Percentiles rank a stretch among this genome's conserved stretches.
Evolutionary conservation across 768 basidiomycete species (phyloP).

Genomic region (Dioszegia crocea): DNA sequence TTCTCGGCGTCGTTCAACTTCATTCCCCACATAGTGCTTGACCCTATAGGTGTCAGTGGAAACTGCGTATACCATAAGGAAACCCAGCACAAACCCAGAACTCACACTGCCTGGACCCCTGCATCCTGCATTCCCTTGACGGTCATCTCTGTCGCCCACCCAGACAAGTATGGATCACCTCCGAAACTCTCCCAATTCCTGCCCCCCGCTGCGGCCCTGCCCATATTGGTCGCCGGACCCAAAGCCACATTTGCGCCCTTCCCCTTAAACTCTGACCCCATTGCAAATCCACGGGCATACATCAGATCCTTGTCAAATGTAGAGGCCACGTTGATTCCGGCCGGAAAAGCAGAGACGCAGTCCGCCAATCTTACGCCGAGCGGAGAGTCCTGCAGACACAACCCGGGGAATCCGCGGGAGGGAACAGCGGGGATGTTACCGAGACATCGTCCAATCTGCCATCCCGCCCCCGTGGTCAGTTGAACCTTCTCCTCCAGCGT

Average conservation of each 20-base stretch:
- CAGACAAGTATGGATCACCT: constrained; percentile 79
- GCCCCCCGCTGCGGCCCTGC: constrained; percentile 65
- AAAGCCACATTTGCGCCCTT: constrained; percentile 76
- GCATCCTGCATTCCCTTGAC: constrained; percentile 70
- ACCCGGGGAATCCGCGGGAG: constrained; percentile 32
- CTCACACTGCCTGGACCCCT: constrained; percentile 72
- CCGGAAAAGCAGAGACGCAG: constrained; percentile 71
- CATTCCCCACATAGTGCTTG: constrained; percentile 50
- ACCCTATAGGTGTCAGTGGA: constrained; percentile 6
- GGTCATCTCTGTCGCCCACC: constrained; percentile 65
- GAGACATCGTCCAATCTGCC: constrained; percentile 43
- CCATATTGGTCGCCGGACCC: constrained; percentile 82
- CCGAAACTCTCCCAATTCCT: constrained; percentile 94
- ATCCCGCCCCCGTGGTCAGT: constrained; percentile 56
- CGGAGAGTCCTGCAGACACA: constrained; percentile 56
- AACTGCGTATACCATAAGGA: background rate
- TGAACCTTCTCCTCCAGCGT: constrained; percentile 60
- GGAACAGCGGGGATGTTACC: constrained; percentile 43
- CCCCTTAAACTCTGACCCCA: constrained; percentile 75
- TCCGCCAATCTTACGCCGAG: constrained; percentile 73
- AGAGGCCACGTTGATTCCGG: constrained; percentile 75
- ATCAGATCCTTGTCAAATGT: constrained; percentile 79
- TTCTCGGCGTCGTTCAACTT: constrained; percentile 52
- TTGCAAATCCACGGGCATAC: constrained; percentile 67
- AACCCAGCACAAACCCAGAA: too few species aligned